Evolutionary conservation across 1,284 basidiomycete genomes (phyloP), one percentile per base, ranked within the genome.

Genomic region (Laetiporus sulphureus): DNA sequence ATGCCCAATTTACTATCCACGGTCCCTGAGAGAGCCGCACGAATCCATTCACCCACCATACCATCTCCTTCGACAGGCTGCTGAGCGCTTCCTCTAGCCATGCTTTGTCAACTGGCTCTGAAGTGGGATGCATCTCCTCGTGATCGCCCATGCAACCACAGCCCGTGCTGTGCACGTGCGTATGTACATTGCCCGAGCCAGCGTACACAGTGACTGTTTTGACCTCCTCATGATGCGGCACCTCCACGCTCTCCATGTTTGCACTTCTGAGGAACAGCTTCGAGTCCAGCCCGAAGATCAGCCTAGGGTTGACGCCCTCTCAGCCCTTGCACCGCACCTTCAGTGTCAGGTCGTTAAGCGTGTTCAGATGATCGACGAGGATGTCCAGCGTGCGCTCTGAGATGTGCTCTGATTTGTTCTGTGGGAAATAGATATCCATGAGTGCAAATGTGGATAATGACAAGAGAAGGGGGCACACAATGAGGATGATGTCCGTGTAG

Each of bases 361-460:
- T 91, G 61, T 85, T 73, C n/a, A 95, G 72, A 48, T 89, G 84
- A 60, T 95, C 91, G 36, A 91, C 64, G 22, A 94, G 83, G 40
- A 77, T 67, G 60, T 94, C 91, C 36, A 91, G 70, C 27, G 79
- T 70, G 23, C 83, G 77, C 47, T 90, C 88, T 7, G 82, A 73
- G 32, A 88, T 71, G 44, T 84, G 75, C 51, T 93, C 88, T 80
- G 84, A 91, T 71, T 95, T 94, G 55, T 91, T 91, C 77, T 90
- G 32, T 24, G 12, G 21, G 13, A 11, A 12, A 7, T n/a, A n/a
- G n/a, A n/a, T n/a, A n/a, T n/a, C n/a, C n/a, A n/a, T n/a, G n/a
- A n/a, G n/a, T n/a, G n/a, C n/a, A n/a, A n/a, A n/a, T n/a, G n/a
- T n/a, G n/a, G n/a, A n/a, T n/a, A n/a, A n/a, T n/a, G n/a, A n/a